These are phyloP conservation scores for Cucumis sativus DNA, from an alignment of 306 rosid genomes.

Conservation along the genomic window Cucumber_9930_V3 NC_026659.2:19647001-19647500, in stretches of 20 bases:
- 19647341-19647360: conserved; percentile 49
- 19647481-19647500: not conserved
- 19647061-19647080: conserved; percentile 10
- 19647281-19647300: conserved; percentile 44
- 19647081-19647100: not conserved
- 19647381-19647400: conserved; percentile 19
- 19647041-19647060: conserved; percentile 7
- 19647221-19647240: conserved; percentile 40
- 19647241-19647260: conserved; percentile 37
- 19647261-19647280: conserved; percentile 27
- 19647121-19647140: conserved; percentile 16
- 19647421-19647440: conserved; percentile 15
- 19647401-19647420: conserved; percentile 6
- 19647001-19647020: conserved; percentile 37
- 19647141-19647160: conserved; percentile 48
- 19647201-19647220: conserved; percentile 20
- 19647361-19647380: conserved; percentile 23
- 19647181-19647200: conserved; percentile 41
- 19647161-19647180: conserved; percentile 52
- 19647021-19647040: conserved; percentile 32
- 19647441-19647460: conserved; percentile 19
- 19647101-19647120: not conserved
- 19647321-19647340: conserved; percentile 36
- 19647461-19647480: not conserved
- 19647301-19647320: conserved; percentile 10